These are phyloP conservation scores for Solanum lycopersicoides DNA, from an alignment of 257 asterid species.

Conservation along the genomic window DNA sequence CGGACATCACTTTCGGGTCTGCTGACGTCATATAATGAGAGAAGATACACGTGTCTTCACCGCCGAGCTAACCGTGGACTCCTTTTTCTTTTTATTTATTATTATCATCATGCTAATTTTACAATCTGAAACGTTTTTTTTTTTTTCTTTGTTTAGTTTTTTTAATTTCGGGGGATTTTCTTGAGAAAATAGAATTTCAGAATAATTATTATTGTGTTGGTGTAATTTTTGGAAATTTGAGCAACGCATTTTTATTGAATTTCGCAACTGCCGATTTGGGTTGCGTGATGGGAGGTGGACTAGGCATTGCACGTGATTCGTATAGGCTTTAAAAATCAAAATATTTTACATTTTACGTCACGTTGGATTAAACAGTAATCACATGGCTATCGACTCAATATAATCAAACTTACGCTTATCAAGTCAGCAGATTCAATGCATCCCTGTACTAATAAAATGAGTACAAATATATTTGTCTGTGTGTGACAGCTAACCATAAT, in stretches of 20 bases:
- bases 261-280: background rate
- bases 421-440: background rate
- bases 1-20: constrained; percentile 33
- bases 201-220: background rate
- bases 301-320: background rate
- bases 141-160: background rate
- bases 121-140: background rate
- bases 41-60: background rate
- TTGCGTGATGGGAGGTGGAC: background rate
- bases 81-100: background rate
- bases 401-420: background rate
- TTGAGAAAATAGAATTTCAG: background rate
- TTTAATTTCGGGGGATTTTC: background rate
- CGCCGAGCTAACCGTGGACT: background rate
- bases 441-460: background rate
- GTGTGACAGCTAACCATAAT: background rate
- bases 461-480: background rate
- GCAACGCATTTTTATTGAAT: background rate
- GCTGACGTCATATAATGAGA: constrained; percentile 21
- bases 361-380: background rate
- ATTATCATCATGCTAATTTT: background rate
- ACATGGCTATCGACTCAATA: background rate
- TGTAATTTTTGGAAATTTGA: background rate
- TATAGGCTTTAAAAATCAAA: background rate
- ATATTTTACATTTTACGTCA: background rate